Evolutionary conservation across 306 rosid genomes (phyloP), one percentile per base, ranked within the genome.

Genomic region (Pyrus pyrifolia): DNA sequence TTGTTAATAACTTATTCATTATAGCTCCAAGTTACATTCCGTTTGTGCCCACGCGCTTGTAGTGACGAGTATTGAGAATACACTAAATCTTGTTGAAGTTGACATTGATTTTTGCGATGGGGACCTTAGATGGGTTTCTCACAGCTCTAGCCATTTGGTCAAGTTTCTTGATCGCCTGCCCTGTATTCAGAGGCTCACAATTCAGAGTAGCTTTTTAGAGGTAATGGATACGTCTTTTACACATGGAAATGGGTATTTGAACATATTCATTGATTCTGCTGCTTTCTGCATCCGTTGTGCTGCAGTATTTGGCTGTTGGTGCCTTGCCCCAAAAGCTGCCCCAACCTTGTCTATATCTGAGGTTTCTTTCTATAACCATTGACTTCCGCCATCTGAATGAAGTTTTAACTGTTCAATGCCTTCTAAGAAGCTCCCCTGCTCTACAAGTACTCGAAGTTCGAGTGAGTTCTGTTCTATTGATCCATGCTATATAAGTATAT

Each of bases 361-460:
- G 33, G 33, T 82, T 62, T 80, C 93, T 89, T 64, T 83, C 88
- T 27, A 9, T 85, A 44, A 69, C 68, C 67, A 67, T 89, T 22
- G 78, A 78, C 83, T 85, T 89, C 78, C 42, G 68, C 33, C 85
- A 87, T 70, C 4, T n/a, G 35, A 76, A 77, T 35, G 91, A 85
- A 80, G 71, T 87, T 78, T 75, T 79, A 70, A 78, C 89, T 72
- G 79, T 85, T 58, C 81, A 85, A 23, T 85, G 88, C 88, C 72
- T 89, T 18, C 35, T 89, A 57, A 83, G 87, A 80, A 89, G 88
- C 79, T 87, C 89, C 35, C 91, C 91, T 35, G 31, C 17, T 23
- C 14, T 59, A 9, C 64, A 23, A 59, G 30, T 10, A 10, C 64
- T 59, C 2, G 64, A 59, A 59, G 3, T 59, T 1, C 6, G 0